Conservation (phyloP, 148 eudicot species). For the Euryodendron excelsum region DNA sequence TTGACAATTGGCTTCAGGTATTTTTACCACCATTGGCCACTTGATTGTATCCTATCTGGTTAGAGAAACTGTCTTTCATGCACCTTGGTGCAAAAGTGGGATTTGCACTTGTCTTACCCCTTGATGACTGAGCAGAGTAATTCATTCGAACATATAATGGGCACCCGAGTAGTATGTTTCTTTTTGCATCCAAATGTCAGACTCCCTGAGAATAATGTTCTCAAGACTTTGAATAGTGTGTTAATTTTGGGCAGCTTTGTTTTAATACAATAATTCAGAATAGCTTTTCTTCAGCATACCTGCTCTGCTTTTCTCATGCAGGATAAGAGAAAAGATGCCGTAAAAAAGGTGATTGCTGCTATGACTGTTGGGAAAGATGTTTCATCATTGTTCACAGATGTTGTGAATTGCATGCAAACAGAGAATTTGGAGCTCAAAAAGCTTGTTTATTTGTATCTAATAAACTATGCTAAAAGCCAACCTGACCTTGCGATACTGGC, state of each 20-base stretch:
- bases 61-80: neutral
- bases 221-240: neutral
- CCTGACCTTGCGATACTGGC: conserved; percentile 99
- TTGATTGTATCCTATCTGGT: neutral
- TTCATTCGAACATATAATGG: neutral
- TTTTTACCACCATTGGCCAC: neutral
- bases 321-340: conserved; percentile 99
- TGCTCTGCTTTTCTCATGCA: conserved; percentile 25
- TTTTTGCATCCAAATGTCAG: neutral
- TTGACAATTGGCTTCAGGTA: neutral
- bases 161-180: neutral
- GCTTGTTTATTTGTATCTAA: conserved; percentile 92
- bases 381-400: conserved; percentile 95
- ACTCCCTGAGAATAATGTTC: neutral
- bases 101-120: neutral
- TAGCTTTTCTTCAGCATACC: neutral
- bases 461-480: conserved; percentile 98
- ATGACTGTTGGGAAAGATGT: conserved; percentile 99
- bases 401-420: conserved; percentile 98
- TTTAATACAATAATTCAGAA: neutral
- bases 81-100: neutral
- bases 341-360: conserved; percentile 98
- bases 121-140: neutral
- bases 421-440: conserved; percentile 97
- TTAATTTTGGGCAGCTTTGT: neutral